Conservation (phyloP, 345 rosid species). For the Pelargonium nanum region DNA sequence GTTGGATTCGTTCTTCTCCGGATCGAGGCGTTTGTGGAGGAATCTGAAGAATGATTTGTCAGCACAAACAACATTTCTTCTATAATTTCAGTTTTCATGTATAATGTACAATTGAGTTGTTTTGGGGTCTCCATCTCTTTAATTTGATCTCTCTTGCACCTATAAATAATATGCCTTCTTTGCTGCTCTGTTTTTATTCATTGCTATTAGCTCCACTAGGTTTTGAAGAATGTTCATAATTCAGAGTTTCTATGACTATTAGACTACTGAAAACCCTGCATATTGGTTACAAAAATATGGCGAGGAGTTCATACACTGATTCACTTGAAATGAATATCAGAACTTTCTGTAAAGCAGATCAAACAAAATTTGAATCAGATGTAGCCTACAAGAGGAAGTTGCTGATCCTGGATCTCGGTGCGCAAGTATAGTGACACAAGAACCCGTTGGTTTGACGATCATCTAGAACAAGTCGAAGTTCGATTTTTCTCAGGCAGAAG, state of each 20-base stretch:
- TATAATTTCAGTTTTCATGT: neutral
- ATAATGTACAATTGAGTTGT: slow-evolving; percentile 4
- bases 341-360: neutral
- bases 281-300: neutral
- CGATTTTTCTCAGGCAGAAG: slow-evolving; percentile 38
- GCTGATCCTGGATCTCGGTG: neutral
- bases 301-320: neutral
- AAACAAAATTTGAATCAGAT: neutral
- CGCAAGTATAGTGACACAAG: neutral
- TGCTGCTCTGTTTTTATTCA: neutral
- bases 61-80: slow-evolving; percentile 3
- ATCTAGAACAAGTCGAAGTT: neutral
- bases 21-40: slow-evolving; percentile 45
- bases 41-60: slow-evolving; percentile 22
- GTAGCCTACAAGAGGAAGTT: neutral
- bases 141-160: no score
- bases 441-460: neutral
- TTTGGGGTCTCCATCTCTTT: neutral
- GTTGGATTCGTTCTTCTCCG: slow-evolving; percentile 55
- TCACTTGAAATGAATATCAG: neutral
- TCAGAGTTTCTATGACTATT: no score
- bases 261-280: neutral
- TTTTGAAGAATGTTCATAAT: no score
- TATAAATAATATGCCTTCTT: neutral
- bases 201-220: no score